Conservation (phyloP, 345 rosid species). For the Mangifera indica region DNA sequence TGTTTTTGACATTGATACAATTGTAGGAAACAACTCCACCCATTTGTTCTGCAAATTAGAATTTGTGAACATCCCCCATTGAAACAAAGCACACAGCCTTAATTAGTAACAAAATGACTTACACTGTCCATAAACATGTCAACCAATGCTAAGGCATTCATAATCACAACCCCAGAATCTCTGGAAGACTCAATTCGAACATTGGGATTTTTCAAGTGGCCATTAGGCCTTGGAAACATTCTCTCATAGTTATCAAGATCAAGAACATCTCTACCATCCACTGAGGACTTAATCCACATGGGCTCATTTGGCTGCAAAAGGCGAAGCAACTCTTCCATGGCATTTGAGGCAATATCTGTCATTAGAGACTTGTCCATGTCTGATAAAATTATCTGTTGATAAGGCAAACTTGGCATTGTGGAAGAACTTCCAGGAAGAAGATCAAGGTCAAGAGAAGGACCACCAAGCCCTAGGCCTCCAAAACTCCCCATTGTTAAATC, state of each 20-base stretch:
- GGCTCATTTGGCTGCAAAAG: constrained; percentile 83
- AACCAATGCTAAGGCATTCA: constrained; percentile 76
- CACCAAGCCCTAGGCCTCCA: constrained; percentile 52
- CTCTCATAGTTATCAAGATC: constrained; percentile 64
- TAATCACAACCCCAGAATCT: constrained; percentile 84
- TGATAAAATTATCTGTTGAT: constrained; percentile 52
- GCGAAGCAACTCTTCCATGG: constrained; percentile 78
- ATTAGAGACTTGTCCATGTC: constrained; percentile 90
- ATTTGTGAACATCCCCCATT: not conserved
- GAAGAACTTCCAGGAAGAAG: constrained; percentile 75
- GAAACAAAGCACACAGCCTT: not conserved
- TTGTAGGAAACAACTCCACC: constrained; percentile 75
- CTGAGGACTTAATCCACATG: constrained; percentile 61
- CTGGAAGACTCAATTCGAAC: constrained; percentile 77
- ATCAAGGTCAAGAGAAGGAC: constrained; percentile 87
- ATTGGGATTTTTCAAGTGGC: constrained; percentile 65
- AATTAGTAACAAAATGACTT: constrained; percentile 26
- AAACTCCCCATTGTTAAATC: constrained; percentile 78
- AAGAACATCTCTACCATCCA: constrained; percentile 61
- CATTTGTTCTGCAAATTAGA: constrained; percentile 61
- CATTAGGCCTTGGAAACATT: constrained; percentile 61
- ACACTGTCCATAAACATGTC: constrained; percentile 95
- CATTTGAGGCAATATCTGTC: constrained; percentile 66
- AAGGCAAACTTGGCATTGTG: constrained; percentile 48
- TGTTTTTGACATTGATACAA: constrained; percentile 70